These are phyloP conservation scores for Ascocoryne sarcoides DNA, from an alignment of 2,329 filamentous ascomycete genomes.

Conservation along the genomic window DNA sequence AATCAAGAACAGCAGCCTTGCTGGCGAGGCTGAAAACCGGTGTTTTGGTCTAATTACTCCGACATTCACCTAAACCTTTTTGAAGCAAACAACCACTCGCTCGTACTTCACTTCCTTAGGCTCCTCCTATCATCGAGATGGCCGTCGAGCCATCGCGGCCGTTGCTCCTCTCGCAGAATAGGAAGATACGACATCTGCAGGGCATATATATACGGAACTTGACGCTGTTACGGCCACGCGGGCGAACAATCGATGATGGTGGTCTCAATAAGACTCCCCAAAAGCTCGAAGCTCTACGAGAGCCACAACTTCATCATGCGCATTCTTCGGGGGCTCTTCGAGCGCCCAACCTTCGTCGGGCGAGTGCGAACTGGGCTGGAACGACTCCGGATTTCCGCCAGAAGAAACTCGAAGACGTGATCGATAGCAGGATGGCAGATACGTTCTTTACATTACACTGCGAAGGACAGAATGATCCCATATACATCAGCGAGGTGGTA, in stretches of 20 bases:
- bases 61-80: constrained; percentile 7
- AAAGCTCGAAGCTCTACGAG: constrained; percentile 47
- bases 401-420: constrained; percentile 65
- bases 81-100: constrained; percentile 1
- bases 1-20: constrained; percentile 6
- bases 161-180: constrained; percentile 62
- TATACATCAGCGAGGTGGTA: constrained; percentile 84
- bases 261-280: constrained; percentile 56
- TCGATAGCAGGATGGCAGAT: constrained; percentile 68
- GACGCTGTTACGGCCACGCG: constrained; percentile 50
- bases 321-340: constrained; percentile 46
- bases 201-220: constrained; percentile 84
- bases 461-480: constrained; percentile 53
- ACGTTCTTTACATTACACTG: constrained; percentile 82
- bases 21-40: constrained; percentile 6
- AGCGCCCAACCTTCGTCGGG: constrained; percentile 38
- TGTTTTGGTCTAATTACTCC: neutral
- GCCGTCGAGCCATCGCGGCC: constrained; percentile 30
- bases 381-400: constrained; percentile 54
- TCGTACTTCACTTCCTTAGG: constrained; percentile 1
- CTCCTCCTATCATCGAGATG: constrained; percentile 19
- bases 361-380: constrained; percentile 54
- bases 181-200: constrained; percentile 78
- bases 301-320: constrained; percentile 45
- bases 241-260: constrained; percentile 66